Evolutionary conservation across 306 rosid genomes (phyloP).

Genomic region (Corylus americana): DNA sequence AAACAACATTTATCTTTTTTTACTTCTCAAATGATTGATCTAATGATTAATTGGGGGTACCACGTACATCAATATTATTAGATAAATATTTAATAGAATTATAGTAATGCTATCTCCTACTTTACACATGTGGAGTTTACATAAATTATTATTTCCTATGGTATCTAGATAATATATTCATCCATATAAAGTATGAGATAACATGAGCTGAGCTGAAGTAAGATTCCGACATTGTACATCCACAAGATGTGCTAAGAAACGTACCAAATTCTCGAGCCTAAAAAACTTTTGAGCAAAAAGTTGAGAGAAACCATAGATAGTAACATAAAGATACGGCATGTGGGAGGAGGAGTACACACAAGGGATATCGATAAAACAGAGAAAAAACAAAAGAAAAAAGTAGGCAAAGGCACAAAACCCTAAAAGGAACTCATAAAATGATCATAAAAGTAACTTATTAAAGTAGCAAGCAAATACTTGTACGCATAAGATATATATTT

Average conservation of each 20-base stretch:
- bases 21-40: no score
- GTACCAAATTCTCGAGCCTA: not conserved
- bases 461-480: conserved; percentile 18
- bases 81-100: no score
- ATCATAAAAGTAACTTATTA: conserved; percentile 8
- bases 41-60: no score
- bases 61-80: no score
- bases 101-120: no score
- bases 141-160: no score
- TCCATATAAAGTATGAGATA: not conserved
- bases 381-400: not conserved
- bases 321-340: no score
- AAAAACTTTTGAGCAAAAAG: not conserved
- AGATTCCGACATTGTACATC: not conserved
- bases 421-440: conserved; percentile 18
- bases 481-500: not conserved
- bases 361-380: not conserved
- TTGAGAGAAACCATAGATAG: not conserved
- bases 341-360: no score
- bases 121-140: no score
- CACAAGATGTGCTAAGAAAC: not conserved
- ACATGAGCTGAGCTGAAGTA: not conserved
- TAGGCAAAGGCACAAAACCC: conserved; percentile 15
- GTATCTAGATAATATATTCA: no score
- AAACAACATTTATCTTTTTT: no score